phyloP scores from a whole-genome alignment of 2,329 filamentous ascomycete species.

The Pseudogymnoascus sp. region DNA sequence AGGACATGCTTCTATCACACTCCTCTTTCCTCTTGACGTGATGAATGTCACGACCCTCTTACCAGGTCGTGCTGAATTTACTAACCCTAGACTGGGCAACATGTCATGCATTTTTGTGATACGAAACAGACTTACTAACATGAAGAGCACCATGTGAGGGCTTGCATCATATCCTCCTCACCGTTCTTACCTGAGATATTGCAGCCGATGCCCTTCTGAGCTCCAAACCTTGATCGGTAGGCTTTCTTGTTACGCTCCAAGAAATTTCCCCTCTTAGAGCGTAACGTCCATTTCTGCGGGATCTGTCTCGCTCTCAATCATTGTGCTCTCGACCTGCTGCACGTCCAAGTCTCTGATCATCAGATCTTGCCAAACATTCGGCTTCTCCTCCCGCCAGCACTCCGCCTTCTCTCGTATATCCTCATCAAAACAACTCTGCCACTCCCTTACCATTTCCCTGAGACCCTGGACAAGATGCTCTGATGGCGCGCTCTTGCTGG shows the following conservation, averaged over 20 bases:
- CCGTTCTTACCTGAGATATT: no score
- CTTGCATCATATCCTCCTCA: neutral
- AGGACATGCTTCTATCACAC: constrained; percentile 8
- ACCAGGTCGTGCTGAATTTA: neutral
- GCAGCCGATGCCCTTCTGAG: no score
- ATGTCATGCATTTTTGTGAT: neutral
- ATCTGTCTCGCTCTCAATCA: no score
- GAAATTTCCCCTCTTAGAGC: no score
- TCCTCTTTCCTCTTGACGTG: neutral
- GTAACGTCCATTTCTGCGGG: no score
- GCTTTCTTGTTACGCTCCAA: no score
- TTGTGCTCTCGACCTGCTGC: no score
- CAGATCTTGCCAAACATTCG: no score
- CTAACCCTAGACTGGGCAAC: neutral
- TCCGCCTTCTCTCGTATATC: constrained; percentile 14
- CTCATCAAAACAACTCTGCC: constrained; percentile 13
- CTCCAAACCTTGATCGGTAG: no score
- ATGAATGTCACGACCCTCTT: neutral
- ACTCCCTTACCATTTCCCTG: constrained; percentile 11
- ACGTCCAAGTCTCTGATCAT: no score
- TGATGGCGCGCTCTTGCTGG: neutral
- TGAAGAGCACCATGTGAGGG: neutral
- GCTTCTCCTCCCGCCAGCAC: no score
- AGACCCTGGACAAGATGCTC: neutral
- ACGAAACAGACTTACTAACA: neutral